Conservation (phyloP, 1,139 yeast species). For the Saccharomyces hybrid region DNA sequence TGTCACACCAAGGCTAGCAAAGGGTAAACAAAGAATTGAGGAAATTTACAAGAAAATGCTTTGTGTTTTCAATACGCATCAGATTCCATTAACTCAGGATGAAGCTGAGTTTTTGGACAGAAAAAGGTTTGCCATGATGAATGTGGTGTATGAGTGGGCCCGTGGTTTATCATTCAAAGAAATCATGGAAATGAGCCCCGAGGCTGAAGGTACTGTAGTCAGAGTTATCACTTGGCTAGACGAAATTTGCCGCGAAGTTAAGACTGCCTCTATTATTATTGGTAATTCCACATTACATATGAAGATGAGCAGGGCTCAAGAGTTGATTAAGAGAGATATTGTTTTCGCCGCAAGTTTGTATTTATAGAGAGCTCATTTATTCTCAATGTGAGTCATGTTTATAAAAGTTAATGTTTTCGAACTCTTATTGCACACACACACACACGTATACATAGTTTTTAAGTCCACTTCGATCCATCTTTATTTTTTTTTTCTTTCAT, state of each 20-base stretch:
- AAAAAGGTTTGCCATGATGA: constrained; percentile 81
- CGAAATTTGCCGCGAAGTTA: constrained; percentile 91
- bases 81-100: constrained; percentile 71
- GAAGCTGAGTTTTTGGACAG: constrained; percentile 79
- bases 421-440: neutral
- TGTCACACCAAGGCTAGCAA: constrained; percentile 76
- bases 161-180: constrained; percentile 87
- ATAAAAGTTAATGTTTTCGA: neutral
- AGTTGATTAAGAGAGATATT: constrained; percentile 88
- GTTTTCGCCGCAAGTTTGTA: constrained; percentile 95
- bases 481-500: neutral
- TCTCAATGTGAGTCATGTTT: neutral
- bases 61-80: constrained; percentile 56
- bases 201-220: constrained; percentile 97
- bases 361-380: constrained; percentile 38
- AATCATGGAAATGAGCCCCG: constrained; percentile 79
- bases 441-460: neutral
- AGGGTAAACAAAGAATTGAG: constrained; percentile 63
- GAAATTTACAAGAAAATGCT: constrained; percentile 62
- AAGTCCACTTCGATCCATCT: neutral
- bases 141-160: constrained; percentile 98
- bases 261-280: constrained; percentile 87
- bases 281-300: constrained; percentile 86
- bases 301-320: constrained; percentile 90
- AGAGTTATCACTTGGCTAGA: constrained; percentile 90